Evolutionary conservation across 139 green algal genomes (phyloP).

Genomic region (Cymbomonas tetramitiformis): DNA sequence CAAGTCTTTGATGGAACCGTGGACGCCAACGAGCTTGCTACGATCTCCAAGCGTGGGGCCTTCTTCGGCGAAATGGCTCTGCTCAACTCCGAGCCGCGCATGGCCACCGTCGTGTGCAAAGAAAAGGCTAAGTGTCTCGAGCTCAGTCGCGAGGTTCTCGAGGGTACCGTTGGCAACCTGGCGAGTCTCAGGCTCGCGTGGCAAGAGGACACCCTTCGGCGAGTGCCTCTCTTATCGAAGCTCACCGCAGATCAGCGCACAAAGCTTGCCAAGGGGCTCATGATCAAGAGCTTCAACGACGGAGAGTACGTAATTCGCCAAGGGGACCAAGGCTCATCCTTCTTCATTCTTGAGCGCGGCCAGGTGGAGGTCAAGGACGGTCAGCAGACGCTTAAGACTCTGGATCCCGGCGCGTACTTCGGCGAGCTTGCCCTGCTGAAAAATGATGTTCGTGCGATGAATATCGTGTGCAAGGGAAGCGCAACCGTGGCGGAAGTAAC

Average conservation of each 20-base stretch:
- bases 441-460: slow-evolving; percentile 30
- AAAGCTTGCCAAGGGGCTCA: background rate
- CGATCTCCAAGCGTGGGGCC: slow-evolving; percentile 4
- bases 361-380: background rate
- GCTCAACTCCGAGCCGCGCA: slow-evolving; percentile 53
- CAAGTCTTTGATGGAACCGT: background rate
- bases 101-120: slow-evolving; percentile 34
- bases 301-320: background rate
- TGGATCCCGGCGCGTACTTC: slow-evolving; percentile 43
- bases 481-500: too few species aligned
- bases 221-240: background rate
- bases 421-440: slow-evolving; percentile 43
- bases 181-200: background rate
- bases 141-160: slow-evolving; percentile 2
- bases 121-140: background rate
- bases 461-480: slow-evolving; percentile 7
- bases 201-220: background rate
- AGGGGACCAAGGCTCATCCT: background rate
- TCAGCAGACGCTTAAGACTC: background rate
- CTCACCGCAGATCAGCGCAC: background rate
- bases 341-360: slow-evolving; percentile 4
- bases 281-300: background rate
- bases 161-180: background rate
- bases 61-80: slow-evolving; percentile 86
- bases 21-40: background rate